phyloP scores from a whole-genome alignment of 2,329 filamentous ascomycete genomes.

The Chrysoporthe austroafricana region DNA sequence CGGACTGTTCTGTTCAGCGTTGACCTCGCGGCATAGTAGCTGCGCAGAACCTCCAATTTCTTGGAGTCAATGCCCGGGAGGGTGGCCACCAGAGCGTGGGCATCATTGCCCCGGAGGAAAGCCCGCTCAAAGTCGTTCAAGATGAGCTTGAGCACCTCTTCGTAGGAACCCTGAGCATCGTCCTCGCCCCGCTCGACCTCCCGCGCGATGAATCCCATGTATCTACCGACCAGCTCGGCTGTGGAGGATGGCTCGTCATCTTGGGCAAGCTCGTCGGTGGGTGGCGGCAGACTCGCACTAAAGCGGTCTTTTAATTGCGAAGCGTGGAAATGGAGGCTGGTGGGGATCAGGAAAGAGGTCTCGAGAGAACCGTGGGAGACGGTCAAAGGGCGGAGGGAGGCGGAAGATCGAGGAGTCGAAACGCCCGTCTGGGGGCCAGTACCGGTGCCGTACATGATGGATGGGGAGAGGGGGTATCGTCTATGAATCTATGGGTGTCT shows the following conservation, averaged over 20 bases:
- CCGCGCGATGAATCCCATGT: constrained; percentile 85
- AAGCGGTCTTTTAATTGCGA: constrained; percentile 93
- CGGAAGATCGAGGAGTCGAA: constrained; percentile 91
- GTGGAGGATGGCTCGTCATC: constrained; percentile 99
- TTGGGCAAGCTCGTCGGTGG: constrained; percentile 95
- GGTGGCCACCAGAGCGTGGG: constrained; percentile 83
- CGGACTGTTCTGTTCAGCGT: constrained; percentile 86
- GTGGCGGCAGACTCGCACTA: constrained; percentile 78
- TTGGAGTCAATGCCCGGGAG: constrained; percentile 91
- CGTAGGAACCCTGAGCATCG: constrained; percentile 82
- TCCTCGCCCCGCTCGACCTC: constrained; percentile 95
- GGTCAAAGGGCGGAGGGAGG: constrained; percentile 88
- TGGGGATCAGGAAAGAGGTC: constrained; percentile 93
- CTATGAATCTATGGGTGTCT: constrained; percentile 34
- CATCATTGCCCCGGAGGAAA: constrained; percentile 93
- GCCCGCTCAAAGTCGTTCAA: constrained; percentile 96
- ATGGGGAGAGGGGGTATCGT: constrained; percentile 46
- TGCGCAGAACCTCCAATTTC: constrained; percentile 85
- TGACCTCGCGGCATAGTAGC: constrained; percentile 88
- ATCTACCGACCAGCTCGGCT: constrained; percentile 88
- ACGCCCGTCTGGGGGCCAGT: constrained; percentile 93
- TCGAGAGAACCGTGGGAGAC: constrained; percentile 94
- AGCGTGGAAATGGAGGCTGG: constrained; percentile 93
- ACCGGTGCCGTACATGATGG: constrained; percentile 83
- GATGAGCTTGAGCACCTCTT: constrained; percentile 89